These are phyloP conservation scores for Vachellia collinsii DNA, from an alignment of 306 rosid genomes.

Conservation along the genomic window DNA sequence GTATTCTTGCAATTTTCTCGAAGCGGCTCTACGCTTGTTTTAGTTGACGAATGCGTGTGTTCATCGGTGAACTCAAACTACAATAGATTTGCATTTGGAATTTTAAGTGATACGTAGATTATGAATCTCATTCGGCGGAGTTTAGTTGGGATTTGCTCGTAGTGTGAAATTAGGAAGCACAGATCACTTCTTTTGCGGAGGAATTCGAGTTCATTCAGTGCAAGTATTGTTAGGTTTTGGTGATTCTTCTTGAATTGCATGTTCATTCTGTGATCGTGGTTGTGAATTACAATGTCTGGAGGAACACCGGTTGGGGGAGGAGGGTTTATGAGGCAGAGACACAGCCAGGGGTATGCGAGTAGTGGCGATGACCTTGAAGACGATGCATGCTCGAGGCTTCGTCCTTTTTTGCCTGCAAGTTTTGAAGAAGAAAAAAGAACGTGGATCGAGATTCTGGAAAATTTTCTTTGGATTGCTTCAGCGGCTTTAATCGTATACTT, in stretches of 20 bases:
- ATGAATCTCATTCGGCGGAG: constrained; percentile 33
- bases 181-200: constrained; percentile 31
- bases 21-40: constrained; percentile 36
- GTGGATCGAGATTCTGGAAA: constrained; percentile 71
- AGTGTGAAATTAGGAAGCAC: constrained; percentile 21
- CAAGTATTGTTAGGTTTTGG: constrained; percentile 43
- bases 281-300: constrained; percentile 70
- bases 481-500: constrained; percentile 74
- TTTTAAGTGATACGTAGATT: constrained; percentile 13
- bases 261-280: not conserved
- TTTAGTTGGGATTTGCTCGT: constrained; percentile 34
- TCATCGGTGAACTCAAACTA: constrained; percentile 20
- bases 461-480: constrained; percentile 87
- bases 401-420: constrained; percentile 45
- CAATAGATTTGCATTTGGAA: not conserved
- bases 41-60: constrained; percentile 41
- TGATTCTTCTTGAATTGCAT: constrained; percentile 33
- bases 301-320: constrained; percentile 87
- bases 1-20: constrained; percentile 48
- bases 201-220: constrained; percentile 33
- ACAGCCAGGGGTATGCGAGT: constrained; percentile 93
- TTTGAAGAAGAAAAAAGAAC: constrained; percentile 49
- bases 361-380: constrained; percentile 95
- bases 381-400: constrained; percentile 89
- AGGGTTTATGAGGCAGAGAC: constrained; percentile 91